Evolutionary conservation across 441 rosid genomes (phyloP).

Genomic region (Pelargonium myrrhifolium): DNA sequence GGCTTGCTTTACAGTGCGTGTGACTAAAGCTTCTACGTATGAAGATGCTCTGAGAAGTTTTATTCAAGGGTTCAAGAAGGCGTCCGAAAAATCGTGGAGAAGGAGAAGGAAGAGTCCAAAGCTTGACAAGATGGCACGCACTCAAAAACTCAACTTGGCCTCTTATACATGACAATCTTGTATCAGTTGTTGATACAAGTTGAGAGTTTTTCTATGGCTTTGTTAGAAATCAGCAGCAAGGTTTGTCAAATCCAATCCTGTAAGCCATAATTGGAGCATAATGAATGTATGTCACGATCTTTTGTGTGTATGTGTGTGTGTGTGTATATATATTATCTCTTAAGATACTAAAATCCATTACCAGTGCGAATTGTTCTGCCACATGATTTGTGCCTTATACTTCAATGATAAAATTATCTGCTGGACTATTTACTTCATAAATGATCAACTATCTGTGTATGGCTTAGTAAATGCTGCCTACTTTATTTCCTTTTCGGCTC

Average conservation of each 20-base stretch:
- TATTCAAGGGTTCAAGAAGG: constrained; percentile 79
- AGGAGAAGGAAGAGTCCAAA: constrained; percentile 40
- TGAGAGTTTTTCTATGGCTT: background rate
- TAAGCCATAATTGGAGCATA: background rate
- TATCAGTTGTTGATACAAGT: background rate
- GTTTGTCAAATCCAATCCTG: background rate
- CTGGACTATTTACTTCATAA: background rate
- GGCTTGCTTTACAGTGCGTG: constrained; percentile 73
- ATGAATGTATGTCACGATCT: background rate
- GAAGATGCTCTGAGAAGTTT: constrained; percentile 76
- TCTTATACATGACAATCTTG: background rate
- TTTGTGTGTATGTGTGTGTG: too few species aligned
- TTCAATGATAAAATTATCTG: background rate
- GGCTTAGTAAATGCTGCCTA: background rate
- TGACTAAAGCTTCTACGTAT: constrained; percentile 73
- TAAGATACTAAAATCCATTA: background rate
- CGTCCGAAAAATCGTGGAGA: constrained; percentile 57
- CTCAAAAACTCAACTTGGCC: constrained; percentile 35
- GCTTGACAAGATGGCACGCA: constrained; percentile 29
- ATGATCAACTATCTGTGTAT: background rate
- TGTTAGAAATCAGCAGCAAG: background rate
- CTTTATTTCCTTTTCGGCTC: background rate
- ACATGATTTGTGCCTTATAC: background rate
- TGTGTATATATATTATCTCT: background rate
- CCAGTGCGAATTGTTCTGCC: background rate